Evolutionary conservation across 257 asterid genomes (phyloP).

Genomic region (Solanum lycopersicoides): DNA sequence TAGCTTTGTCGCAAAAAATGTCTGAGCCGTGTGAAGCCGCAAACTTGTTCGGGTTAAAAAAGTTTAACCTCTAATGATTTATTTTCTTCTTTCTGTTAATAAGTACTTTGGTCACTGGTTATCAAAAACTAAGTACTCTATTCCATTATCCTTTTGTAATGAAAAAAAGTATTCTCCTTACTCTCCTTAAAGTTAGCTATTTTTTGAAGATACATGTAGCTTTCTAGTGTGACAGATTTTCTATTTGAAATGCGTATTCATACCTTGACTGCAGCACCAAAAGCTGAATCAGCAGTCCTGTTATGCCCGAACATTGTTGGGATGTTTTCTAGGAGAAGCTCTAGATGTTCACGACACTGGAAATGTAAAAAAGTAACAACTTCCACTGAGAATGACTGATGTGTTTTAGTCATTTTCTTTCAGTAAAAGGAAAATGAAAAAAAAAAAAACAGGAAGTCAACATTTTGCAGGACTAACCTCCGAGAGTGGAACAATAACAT

Average conservation of each 20-base stretch:
- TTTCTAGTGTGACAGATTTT: background rate
- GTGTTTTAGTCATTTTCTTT: background rate
- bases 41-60: background rate
- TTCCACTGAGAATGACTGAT: background rate
- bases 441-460: background rate
- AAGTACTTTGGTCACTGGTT: background rate
- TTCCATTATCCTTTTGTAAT: background rate
- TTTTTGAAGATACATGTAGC: background rate
- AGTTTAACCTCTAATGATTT: background rate
- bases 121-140: background rate
- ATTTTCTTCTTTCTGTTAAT: background rate
- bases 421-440: background rate
- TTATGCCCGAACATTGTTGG: conserved; percentile 75
- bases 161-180: background rate
- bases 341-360: conserved; percentile 85
- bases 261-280: conserved; percentile 95
- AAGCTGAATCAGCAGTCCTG: conserved; percentile 78
- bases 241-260: background rate
- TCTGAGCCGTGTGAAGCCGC: background rate
- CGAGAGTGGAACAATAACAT: conserved; percentile 75
- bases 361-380: background rate
- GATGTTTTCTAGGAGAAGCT: conserved; percentile 68
- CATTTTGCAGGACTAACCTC: conserved; percentile 43
- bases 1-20: background rate
- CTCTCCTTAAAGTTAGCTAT: background rate